Evolutionary conservation across 495 filamentous ascomycete genomes (phyloP), one percentile per base, ranked within the genome.

Genomic region (Hypoxylon lienhwacheense): DNA sequence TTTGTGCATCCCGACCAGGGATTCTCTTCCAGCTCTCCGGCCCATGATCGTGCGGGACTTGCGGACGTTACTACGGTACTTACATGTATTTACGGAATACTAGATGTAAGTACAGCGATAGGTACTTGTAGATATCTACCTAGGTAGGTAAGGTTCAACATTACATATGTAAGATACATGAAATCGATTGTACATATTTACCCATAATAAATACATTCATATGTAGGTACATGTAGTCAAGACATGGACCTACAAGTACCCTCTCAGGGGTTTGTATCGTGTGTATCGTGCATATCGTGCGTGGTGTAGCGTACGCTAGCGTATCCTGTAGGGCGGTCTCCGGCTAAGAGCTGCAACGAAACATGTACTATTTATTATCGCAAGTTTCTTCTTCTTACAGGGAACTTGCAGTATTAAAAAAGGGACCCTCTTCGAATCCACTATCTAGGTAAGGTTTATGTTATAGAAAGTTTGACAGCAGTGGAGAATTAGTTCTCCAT

Each of bases 11-110:
- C 51, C 51, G 41, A 51, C 42, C 41, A 55, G 32, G 57, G 57
- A 61, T 61, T 51, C 55, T 52, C 57, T 52, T 52, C 51, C 46
- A 61, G 47, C 41, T 29, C 51, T 33, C 56, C 56, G 56, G 50
- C 26, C 56, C 56, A 49, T 45, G 56, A 41, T 46, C 56, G 56
- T 60, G 56, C 50, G 50, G 43, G 31, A 47, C 43, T 36, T 36
- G 48, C 35, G 33, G 33, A 41, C 32, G 36, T 31, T 52, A 40
- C 28, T 24, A 53, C 36, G 22, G 39, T 60, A 60, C 56, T 24
- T 60, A 33, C 22, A n/a, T n/a, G n/a, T n/a, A n/a, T n/a, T n/a
- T n/a, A n/a, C n/a, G n/a, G n/a, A n/a, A n/a, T n/a, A n/a, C n/a
- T n/a, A n/a, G n/a, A n/a, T n/a, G n/a, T n/a, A n/a, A n/a, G n/a